These are phyloP conservation scores for Plectosphaerella cucumerina DNA, from an alignment of 2,329 filamentous ascomycete genomes.

Conservation along the genomic window DNA sequence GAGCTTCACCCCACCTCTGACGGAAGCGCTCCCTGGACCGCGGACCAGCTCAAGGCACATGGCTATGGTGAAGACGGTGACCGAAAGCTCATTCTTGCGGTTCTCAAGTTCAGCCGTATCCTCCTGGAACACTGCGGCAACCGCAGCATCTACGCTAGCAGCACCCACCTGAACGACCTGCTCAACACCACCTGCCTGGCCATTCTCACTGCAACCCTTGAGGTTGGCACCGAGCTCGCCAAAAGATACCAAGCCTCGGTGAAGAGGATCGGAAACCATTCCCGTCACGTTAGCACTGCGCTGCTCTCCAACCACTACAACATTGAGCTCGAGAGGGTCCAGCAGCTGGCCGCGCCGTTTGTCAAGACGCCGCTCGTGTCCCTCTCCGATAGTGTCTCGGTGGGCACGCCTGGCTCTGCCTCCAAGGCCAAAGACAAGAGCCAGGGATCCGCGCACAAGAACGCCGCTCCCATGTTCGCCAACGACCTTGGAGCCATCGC, in stretches of 20 bases:
- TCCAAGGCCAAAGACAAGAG: constrained; percentile 75
- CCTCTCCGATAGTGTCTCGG: constrained; percentile 44
- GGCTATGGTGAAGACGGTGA: constrained; percentile 75
- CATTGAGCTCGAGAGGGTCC: constrained; percentile 73
- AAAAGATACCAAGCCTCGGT: constrained; percentile 90
- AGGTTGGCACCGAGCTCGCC: constrained; percentile 79
- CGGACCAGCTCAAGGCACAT: constrained; percentile 46
- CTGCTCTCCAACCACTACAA: constrained; percentile 83
- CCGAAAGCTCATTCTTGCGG: constrained; percentile 69
- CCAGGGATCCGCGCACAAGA: constrained; percentile 33
- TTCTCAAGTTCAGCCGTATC: constrained; percentile 82
- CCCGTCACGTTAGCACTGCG: constrained; percentile 63
- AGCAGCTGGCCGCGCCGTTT: constrained; percentile 80
- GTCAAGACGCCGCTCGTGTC: constrained; percentile 62
- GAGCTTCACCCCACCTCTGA: constrained; percentile 47
- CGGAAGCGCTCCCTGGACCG: constrained; percentile 43
- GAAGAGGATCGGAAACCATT: constrained; percentile 65
- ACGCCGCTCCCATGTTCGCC: constrained; percentile 62
- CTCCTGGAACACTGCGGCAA: constrained; percentile 95
- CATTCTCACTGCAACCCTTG: constrained; percentile 73
- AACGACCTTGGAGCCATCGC: constrained; percentile 78
- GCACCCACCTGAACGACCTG: constrained; percentile 80
- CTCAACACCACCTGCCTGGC: constrained; percentile 81
- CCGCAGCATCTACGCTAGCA: constrained; percentile 92
- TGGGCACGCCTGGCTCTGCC: constrained; percentile 49